phyloP scores from a whole-genome alignment of 2,329 filamentous ascomycete species.

The Paecilomyces formosus region DNA sequence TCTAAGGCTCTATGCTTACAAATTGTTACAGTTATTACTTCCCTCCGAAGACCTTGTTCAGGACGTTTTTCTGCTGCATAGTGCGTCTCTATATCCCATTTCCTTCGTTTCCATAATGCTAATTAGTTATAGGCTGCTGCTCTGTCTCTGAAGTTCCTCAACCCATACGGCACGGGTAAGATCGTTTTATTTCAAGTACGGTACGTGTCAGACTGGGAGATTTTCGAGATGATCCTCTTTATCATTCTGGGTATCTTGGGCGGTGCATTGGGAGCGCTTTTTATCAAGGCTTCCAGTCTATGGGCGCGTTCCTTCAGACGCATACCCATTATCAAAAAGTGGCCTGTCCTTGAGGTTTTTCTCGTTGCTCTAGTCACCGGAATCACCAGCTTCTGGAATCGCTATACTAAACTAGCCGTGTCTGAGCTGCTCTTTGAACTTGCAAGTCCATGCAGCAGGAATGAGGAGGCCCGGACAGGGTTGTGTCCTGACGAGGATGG shows the following conservation, averaged over 20 bases:
- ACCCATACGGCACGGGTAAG: slow-evolving; percentile 92
- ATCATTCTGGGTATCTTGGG: slow-evolving; percentile 80
- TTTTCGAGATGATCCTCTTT: slow-evolving; percentile 82
- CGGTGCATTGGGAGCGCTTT: slow-evolving; percentile 76
- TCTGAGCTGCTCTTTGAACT: slow-evolving; percentile 86
- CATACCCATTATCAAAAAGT: slow-evolving; percentile 69
- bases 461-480: slow-evolving; percentile 60
- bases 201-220: slow-evolving; percentile 84
- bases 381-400: slow-evolving; percentile 86
- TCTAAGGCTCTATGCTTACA: slow-evolving; percentile 5
- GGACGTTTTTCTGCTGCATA: slow-evolving; percentile 98
- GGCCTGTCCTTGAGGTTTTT: slow-evolving; percentile 79
- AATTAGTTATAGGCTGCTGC: slow-evolving; percentile 52
- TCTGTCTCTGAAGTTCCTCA: slow-evolving; percentile 84
- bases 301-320: slow-evolving; percentile 89
- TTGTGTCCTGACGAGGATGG: slow-evolving; percentile 70
- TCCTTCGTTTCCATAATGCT: background rate
- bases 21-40: slow-evolving; percentile 69
- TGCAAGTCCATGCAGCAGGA: slow-evolving; percentile 71
- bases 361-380: slow-evolving; percentile 82
- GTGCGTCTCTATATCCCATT: slow-evolving; percentile 35
- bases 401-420: slow-evolving; percentile 79
- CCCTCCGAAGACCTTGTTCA: slow-evolving; percentile 90
- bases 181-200: slow-evolving; percentile 95
- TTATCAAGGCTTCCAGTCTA: slow-evolving; percentile 88